A percentile compares a stretch with the other conserved stretches of the same genome.
Evolutionary conservation across 1,139 yeast species (phyloP).

Genomic region (Entelexis paramagnoliae): DNA sequence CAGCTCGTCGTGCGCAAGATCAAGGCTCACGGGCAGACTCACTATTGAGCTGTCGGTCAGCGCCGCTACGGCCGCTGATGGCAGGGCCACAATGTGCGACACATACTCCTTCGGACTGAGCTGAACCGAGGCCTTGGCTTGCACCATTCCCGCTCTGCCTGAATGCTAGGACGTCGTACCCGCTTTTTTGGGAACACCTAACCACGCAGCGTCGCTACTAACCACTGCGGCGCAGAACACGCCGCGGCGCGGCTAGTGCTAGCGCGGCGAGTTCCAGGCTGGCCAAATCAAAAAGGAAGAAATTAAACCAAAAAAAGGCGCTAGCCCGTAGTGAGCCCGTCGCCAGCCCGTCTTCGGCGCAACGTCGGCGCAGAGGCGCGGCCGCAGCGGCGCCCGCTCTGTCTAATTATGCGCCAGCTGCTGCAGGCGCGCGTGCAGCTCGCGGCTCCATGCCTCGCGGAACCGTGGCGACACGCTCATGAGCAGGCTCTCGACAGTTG

Average conservation of each 20-base stretch:
- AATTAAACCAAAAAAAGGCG: too few relatives aligned
- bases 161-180: neutral
- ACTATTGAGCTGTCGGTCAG: constrained; percentile 22
- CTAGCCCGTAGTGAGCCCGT: too few relatives aligned
- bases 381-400: too few relatives aligned
- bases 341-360: too few relatives aligned
- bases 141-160: constrained; percentile 4
- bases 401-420: neutral
- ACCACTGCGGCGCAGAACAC: too few relatives aligned
- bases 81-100: constrained; percentile 32
- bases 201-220: neutral
- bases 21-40: constrained; percentile 13
- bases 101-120: constrained; percentile 34
- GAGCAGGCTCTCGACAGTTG: constrained; percentile 41
- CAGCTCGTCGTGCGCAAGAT: neutral
- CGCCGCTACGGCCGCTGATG: constrained; percentile 18
- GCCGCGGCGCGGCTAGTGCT: too few relatives aligned
- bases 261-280: too few relatives aligned
- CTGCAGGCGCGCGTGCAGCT: constrained; percentile 28
- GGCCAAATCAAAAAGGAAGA: too few relatives aligned
- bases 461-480: constrained; percentile 36
- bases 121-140: constrained; percentile 9
- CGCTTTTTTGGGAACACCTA: constrained; percentile 2
- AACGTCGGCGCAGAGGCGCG: too few relatives aligned
- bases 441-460: constrained; percentile 30